Evolutionary conservation across 805 yeast genomes (phyloP).

Genomic region (Tetrapisispora namnaoensis): DNA sequence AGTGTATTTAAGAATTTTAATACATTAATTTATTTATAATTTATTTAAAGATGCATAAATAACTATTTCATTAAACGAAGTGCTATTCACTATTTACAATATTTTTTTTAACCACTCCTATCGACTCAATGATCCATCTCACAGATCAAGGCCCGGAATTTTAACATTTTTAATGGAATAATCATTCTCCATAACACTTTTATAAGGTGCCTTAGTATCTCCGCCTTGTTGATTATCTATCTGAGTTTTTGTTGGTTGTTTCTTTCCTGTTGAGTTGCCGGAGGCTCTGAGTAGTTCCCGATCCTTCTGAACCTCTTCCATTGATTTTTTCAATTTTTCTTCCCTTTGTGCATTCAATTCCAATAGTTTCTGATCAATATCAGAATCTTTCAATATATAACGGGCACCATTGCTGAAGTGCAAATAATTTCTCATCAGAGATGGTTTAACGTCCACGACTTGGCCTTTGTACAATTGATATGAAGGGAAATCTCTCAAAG

Average conservation of each 20-base stretch:
- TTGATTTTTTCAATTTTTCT: neutral
- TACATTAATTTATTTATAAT: too few species aligned
- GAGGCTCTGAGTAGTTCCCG: neutral
- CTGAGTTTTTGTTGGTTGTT: neutral
- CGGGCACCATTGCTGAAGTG: constrained; percentile 67
- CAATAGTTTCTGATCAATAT: constrained; percentile 16
- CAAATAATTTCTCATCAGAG: constrained; percentile 70
- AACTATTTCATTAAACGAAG: too few species aligned
- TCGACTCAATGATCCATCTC: neutral
- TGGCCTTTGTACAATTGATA: constrained; percentile 59
- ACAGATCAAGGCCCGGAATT: constrained; percentile 9
- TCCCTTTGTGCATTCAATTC: constrained; percentile 7
- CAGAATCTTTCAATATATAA: constrained; percentile 38
- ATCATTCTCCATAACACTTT: constrained; percentile 2
- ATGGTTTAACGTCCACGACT: constrained; percentile 64
- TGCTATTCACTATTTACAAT: neutral
- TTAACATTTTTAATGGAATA: constrained; percentile 6
- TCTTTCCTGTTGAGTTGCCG: neutral
- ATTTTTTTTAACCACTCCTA: neutral
- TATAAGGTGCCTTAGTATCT: neutral
- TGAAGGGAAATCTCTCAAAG: constrained; percentile 55
- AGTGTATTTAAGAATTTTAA: neutral
- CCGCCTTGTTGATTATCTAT: neutral
- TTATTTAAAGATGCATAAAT: too few species aligned
- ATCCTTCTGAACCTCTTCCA: neutral